Evolutionary conservation across 176 grass and related monocot species (phyloP), one percentile per base, ranked within the genome.

Genomic region (Carex kokanica): DNA sequence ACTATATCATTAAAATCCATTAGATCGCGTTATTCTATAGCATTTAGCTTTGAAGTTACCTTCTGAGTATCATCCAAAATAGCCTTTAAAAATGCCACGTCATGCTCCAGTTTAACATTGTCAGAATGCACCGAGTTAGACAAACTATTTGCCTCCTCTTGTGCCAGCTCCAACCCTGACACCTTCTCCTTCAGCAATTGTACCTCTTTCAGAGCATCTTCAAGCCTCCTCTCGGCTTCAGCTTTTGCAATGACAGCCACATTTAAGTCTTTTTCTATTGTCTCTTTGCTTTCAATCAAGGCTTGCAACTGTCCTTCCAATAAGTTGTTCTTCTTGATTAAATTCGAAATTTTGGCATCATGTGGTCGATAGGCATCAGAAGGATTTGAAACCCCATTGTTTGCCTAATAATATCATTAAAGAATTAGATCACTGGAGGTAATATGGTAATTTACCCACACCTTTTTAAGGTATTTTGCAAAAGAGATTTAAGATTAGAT

Each of bases 51-150:
- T 74, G 3, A 24, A 25, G 9, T 89, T 85, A 88, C 96, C 96
- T 98, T 95, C 87, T 93, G 91, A 58, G 91, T 95, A 31, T 95
- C 93, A 77, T 98, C 96, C 88, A 90, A 81, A 53, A 98, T 86
- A 2, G 93, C 93, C 88, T 95, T 99, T 31, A 99, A 69, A 87
- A 91, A 99, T 2, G 96, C 93, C 57, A 99, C 96, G 51, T 99
- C 93, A 5, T 92, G 96, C 79, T 99, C 96, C 1, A 99, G 91
- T 41, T 88, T 81, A 84, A 95, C 93, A 83, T 95, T 99, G 27
- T 95, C 93, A n/a, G 90, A 61, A 57, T 99, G 96, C 53, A 93
- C 93, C 3, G 86, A 83, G 64, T 99, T 99, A 10, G 89, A 95
- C 52, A 91, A 83, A 62, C 61, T 93, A 84, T 93, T 99, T 1